Base-by-base conservation (phyloP, 441 rosid genomes). In the Adansonia madagascariensis region DNA sequence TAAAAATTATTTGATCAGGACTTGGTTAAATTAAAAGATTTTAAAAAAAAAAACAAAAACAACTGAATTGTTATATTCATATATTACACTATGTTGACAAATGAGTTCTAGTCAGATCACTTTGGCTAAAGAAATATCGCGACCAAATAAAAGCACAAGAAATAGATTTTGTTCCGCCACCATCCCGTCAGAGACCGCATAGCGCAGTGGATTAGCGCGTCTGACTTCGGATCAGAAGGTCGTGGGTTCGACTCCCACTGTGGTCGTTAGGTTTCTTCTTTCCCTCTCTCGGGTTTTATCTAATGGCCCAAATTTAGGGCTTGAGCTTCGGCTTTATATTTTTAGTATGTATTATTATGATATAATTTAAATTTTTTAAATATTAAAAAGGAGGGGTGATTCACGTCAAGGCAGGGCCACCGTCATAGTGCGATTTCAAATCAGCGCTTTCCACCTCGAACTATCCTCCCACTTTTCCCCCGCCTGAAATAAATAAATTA, bases 201-300 rank as follows among this genome's bases (percentile, higher is more conserved):
- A 93, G 97, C 97, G 98, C 97, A 93, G 97, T 94, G 98, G 98
- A 94, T 93, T 93, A 94, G 98, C 95, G 97, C 97, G 97, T 96
- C 87, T 92, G 98, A 97, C 98, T 97, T 93, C 97, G 98, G 98
- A 94, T 94, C 95, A 91, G 85, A 97, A 97, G 98, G 98, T 96
- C 98, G 92, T 88, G 94, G 94, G 94, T 94, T 94, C 98, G 97
- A 92, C 94, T 91, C 96, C 97, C 94, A 92, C 92, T 92, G 97
- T 89, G 95, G 95, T 91, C 97, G 93, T 4, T 57, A 0, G 0
- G 1, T 57, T 57, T 5, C 18, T 8, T 35, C 4, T 35, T 4
- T 35, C 20, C 18, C 9, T 18, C 10, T 6, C 27, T 18, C n/a
- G 4, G 12, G 15, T 17, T 10, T 53, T 15, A 14, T 49, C 43